Conservation (phyloP, 225 moss, liverwort and hornwort species). For the Antitrichia curtipendula region DNA sequence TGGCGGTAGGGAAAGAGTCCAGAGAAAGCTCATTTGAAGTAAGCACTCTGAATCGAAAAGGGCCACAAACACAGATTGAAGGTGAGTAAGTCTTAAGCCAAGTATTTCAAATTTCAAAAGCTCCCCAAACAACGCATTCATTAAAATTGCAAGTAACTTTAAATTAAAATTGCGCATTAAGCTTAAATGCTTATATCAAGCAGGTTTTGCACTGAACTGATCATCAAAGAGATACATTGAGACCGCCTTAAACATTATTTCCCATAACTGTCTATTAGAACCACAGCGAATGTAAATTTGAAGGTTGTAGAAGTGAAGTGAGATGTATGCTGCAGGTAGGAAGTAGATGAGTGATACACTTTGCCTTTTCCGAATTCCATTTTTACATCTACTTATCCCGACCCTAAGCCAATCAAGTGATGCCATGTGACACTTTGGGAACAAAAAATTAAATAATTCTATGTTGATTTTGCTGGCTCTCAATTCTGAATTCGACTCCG, state of each 20-base stretch:
- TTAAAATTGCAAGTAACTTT: background rate
- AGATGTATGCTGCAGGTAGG: background rate
- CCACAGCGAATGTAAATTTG: background rate
- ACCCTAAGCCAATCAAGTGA: background rate
- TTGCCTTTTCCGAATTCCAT: background rate
- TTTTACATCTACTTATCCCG: too few relatives aligned
- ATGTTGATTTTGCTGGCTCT: background rate
- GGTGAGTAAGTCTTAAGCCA: background rate
- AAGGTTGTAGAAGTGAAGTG: background rate
- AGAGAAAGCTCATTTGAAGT: constrained; percentile 37
- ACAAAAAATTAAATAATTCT: background rate
- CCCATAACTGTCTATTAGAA: background rate
- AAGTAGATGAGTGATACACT: background rate
- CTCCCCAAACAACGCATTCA: background rate
- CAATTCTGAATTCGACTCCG: background rate
- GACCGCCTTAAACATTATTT: background rate
- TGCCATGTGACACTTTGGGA: background rate
- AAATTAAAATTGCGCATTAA: background rate
- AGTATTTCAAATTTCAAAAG: background rate
- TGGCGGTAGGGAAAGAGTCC: constrained; percentile 5
- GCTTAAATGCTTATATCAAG: background rate
- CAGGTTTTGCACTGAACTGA: background rate
- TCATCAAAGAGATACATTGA: background rate
- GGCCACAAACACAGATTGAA: background rate
- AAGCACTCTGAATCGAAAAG: constrained; percentile 8